These are phyloP conservation scores for Primulina tabacum DNA, from an alignment of 257 asterid genomes.

Conservation along the genomic window DNA sequence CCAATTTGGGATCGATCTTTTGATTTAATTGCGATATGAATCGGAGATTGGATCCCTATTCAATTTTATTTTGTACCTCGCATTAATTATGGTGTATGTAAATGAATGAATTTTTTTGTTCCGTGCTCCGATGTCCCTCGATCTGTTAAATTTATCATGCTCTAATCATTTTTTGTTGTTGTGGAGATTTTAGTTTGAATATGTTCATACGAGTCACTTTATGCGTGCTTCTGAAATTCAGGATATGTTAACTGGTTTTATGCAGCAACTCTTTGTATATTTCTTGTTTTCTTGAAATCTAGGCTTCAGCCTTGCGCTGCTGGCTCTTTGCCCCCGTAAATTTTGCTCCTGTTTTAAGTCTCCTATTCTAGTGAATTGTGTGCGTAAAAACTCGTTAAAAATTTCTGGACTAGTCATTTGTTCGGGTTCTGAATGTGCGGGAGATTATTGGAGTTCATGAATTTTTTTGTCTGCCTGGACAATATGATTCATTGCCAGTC, in stretches of 20 bases:
- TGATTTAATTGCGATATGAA: neutral
- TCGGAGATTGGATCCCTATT: neutral
- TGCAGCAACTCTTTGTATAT: no score
- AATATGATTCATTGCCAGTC: no score
- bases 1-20: conserved; percentile 2
- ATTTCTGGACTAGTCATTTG: no score
- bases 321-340: no score
- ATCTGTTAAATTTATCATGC: neutral
- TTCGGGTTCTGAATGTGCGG: no score
- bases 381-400: no score
- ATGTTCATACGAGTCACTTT: neutral
- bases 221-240: neutral
- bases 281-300: no score
- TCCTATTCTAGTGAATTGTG: no score
- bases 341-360: no score
- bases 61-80: neutral
- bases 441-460: no score
- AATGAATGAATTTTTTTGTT: neutral
- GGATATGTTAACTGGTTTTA: neutral
- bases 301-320: neutral
- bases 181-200: neutral
- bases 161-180: neutral
- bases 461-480: no score
- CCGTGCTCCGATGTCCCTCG: neutral
- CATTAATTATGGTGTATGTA: neutral